Percentiles rank a stretch among this genome's conserved stretches.
Evolutionary conservation across 768 basidiomycete genomes (phyloP).

Genomic region (Phallus indusiatus): DNA sequence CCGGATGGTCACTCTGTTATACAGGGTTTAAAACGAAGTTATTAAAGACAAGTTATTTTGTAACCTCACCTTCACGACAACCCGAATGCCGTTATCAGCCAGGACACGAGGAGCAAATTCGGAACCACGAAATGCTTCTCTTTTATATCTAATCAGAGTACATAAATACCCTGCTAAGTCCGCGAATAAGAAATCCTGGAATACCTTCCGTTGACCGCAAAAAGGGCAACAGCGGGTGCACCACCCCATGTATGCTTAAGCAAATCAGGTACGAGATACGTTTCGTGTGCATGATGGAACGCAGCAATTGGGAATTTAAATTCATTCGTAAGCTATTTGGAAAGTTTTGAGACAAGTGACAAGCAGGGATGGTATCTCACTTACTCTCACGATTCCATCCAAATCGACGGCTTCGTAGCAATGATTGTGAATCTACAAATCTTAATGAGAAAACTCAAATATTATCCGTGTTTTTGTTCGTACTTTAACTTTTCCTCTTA

Average conservation of each 20-base stretch:
- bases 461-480: conserved; percentile 2
- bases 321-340: conserved; percentile 29
- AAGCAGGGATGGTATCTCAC: conserved; percentile 13
- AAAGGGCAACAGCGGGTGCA: conserved; percentile 33
- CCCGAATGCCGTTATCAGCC: conserved; percentile 36
- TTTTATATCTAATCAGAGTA: conserved; percentile 28
- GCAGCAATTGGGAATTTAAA: conserved; percentile 29
- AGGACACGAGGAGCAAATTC: conserved; percentile 33
- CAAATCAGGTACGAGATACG: conserved; percentile 33
- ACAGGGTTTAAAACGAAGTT: not conserved
- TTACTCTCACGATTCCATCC: conserved; percentile 16
- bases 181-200: not conserved
- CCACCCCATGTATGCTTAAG: conserved; percentile 37
- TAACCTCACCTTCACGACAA: conserved; percentile 24
- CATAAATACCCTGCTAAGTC: not conserved
- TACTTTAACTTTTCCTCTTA: conserved; percentile 31
- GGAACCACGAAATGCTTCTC: conserved; percentile 30
- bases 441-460: conserved; percentile 18
- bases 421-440: conserved; percentile 23
- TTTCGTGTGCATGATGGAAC: conserved; percentile 44
- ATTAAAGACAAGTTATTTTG: not conserved
- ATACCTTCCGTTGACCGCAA: conserved; percentile 36
- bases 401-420: conserved; percentile 30
- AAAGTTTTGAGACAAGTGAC: not conserved
- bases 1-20: conserved; percentile 29